These are phyloP conservation scores for Zoysia japonica DNA, from an alignment of 176 grass and related monocot genomes.

Conservation along the genomic window DNA sequence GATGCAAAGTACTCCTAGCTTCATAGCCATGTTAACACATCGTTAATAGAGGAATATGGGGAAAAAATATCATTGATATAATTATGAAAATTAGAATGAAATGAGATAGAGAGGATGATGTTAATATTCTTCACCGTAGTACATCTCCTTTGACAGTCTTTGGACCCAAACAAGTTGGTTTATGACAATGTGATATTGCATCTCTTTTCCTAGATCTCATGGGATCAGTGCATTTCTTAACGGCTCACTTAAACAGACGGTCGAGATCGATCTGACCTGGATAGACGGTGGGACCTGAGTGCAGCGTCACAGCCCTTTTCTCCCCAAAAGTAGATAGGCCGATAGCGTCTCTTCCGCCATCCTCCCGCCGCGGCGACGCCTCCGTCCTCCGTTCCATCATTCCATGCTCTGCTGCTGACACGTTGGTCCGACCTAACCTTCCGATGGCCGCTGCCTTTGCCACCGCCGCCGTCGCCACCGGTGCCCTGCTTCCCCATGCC, in stretches of 20 bases:
- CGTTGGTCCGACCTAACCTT: conserved; percentile 16
- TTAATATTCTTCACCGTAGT: no score
- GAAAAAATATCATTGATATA: no score
- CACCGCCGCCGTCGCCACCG: conserved; percentile 28
- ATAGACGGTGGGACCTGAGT: conserved; percentile 22
- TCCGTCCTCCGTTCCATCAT: background rate
- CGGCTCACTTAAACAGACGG: background rate
- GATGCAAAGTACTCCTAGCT: no score
- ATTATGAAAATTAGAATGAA: no score
- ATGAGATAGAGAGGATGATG: no score
- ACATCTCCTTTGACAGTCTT: no score
- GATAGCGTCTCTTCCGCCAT: conserved; percentile 56
- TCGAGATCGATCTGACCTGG: conserved; percentile 5
- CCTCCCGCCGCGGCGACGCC: conserved; percentile 29
- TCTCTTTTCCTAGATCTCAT: no score
- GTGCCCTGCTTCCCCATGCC: conserved; percentile 38
- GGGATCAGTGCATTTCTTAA: background rate
- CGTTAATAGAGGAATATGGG: no score
- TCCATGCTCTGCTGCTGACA: conserved; percentile 46
- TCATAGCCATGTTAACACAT: no score
- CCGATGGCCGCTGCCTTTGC: conserved; percentile 53
- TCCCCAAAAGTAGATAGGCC: conserved; percentile 18
- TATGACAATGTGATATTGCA: no score
- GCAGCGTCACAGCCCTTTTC: conserved; percentile 19
- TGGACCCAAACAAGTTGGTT: no score